Conservation (phyloP, 1,284 basidiomycete genomes). For the Xerocomus minutiporus region DNA sequence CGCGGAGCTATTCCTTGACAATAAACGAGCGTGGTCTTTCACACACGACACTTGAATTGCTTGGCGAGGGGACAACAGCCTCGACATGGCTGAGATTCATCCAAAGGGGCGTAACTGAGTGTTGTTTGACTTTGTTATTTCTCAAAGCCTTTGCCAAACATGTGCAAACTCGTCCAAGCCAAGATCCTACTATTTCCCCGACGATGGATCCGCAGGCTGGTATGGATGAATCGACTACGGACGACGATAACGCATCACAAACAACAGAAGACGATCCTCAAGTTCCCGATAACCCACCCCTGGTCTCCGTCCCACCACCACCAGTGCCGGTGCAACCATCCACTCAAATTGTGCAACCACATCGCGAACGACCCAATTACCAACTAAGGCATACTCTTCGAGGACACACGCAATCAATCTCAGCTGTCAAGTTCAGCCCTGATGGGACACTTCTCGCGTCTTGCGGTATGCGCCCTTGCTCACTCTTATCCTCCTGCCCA, state of each 20-base stretch:
- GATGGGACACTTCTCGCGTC: conserved; percentile 78
- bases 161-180: conserved; percentile 18
- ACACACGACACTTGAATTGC: not conserved
- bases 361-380: conserved; percentile 64
- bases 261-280: conserved; percentile 80
- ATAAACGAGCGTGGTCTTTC: not conserved
- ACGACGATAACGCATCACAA: conserved; percentile 74
- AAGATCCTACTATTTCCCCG: not conserved
- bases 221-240: conserved; percentile 67
- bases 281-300: conserved; percentile 53
- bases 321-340: conserved; percentile 33
- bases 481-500: not conserved
- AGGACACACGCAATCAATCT: conserved; percentile 74
- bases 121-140: conserved; percentile 24
- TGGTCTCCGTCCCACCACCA: conserved; percentile 35
- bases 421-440: conserved; percentile 80
- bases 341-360: conserved; percentile 21
- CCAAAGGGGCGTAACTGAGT: not conserved
- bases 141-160: conserved; percentile 22
- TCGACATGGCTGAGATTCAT: conserved; percentile 11
- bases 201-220: conserved; percentile 34
- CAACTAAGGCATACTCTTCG: conserved; percentile 58
- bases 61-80: not conserved
- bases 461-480: conserved; percentile 50
- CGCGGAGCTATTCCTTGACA: conserved; percentile 14